Percentiles rank a stretch among this genome's conserved stretches.
These are phyloP conservation scores for Papilionanthe hybrid DNA, from an alignment of 116 monocot species.

Conservation along the genomic window DNA sequence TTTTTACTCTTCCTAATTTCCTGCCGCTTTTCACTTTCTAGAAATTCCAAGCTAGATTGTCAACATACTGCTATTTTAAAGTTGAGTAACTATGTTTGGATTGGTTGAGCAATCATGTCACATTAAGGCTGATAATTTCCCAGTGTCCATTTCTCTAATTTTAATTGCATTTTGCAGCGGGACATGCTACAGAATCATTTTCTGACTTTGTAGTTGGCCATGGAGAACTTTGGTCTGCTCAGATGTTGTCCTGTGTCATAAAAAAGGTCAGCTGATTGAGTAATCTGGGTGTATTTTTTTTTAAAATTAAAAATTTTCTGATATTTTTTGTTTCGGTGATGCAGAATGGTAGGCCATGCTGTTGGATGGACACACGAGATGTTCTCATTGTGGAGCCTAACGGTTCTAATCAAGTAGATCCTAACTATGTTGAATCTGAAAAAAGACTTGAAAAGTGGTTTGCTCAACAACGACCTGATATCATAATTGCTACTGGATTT, in stretches of 20 bases:
- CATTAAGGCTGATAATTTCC: background rate
- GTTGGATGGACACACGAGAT: conserved; percentile 97
- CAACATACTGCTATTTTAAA: too few relatives aligned
- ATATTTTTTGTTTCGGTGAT: conserved; percentile 16
- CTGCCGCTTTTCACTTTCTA: background rate
- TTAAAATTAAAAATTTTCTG: background rate
- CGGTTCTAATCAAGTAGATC: conserved; percentile 87
- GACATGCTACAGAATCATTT: conserved; percentile 95
- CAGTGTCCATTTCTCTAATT: conserved; percentile 4
- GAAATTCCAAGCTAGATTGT: background rate
- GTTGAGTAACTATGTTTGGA: background rate
- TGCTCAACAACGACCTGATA: conserved; percentile 36
- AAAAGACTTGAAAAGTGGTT: conserved; percentile 85
- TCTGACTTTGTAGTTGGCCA: conserved; percentile 98
- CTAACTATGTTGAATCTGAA: conserved; percentile 75
- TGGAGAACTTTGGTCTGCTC: conserved; percentile 98
- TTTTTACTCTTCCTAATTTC: too few relatives aligned
- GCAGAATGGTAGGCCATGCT: conserved; percentile 72
- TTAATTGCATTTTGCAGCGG: conserved; percentile 50
- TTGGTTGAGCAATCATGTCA: background rate
- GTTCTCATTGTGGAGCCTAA: conserved; percentile 86
- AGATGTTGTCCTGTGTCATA: conserved; percentile 79
- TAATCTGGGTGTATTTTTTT: background rate
- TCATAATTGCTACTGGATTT: conserved; percentile 91
- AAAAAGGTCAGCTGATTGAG: conserved; percentile 52